Evolutionary conservation across 176 grass and related monocot genomes (phyloP).

Genomic region (Puya raimondii): DNA sequence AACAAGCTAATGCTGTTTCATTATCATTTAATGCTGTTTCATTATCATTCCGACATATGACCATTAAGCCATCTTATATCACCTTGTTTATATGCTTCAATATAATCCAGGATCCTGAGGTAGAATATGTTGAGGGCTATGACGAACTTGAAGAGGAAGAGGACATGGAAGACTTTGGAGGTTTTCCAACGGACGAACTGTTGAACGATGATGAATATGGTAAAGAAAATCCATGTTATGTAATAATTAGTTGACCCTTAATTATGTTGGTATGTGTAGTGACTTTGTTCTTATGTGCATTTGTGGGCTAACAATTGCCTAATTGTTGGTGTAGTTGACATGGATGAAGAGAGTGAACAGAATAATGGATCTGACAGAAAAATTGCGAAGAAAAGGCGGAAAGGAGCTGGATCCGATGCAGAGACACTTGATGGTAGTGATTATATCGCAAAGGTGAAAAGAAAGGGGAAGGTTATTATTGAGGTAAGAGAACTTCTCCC

Average conservation of each 20-base stretch:
- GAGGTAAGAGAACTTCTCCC: slow-evolving; percentile 35
- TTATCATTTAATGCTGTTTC: slow-evolving; percentile 16
- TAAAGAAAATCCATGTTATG: slow-evolving; percentile 8
- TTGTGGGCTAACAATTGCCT: too few species aligned
- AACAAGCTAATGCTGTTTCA: slow-evolving; percentile 12
- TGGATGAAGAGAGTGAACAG: slow-evolving; percentile 33
- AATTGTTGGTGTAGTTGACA: slow-evolving; percentile 22
- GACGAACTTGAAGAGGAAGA: slow-evolving; percentile 67
- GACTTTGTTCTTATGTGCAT: too few species aligned
- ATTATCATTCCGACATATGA: background rate
- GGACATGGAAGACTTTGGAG: slow-evolving; percentile 82
- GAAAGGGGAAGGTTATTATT: slow-evolving; percentile 58
- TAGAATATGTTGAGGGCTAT: slow-evolving; percentile 75
- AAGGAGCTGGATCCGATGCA: slow-evolving; percentile 23
- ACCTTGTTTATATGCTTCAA: background rate
- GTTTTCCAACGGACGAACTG: background rate
- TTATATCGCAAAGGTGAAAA: slow-evolving; percentile 34
- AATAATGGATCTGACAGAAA: slow-evolving; percentile 20
- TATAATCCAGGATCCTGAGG: slow-evolving; percentile 35
- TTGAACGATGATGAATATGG: slow-evolving; percentile 29
- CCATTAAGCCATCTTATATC: background rate
- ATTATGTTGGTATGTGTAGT: too few species aligned
- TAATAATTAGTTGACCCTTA: too few species aligned
- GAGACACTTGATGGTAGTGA: slow-evolving; percentile 21
- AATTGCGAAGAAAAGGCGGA: slow-evolving; percentile 33